Conservation (phyloP, 176 grass and related monocot genomes). For the Tuctoria greenei region DNA sequence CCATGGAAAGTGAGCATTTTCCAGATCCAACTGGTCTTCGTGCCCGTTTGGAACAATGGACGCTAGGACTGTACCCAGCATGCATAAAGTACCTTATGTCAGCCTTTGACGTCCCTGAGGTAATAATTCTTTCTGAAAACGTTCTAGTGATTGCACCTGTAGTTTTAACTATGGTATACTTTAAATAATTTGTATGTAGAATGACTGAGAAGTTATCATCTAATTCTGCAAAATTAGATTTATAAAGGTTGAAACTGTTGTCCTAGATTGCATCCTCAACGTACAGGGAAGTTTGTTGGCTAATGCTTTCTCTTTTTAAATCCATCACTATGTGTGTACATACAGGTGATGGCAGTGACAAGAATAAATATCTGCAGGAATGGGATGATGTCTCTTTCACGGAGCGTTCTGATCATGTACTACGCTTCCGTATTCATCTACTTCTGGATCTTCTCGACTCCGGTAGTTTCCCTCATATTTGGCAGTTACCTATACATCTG, state of each 20-base stretch:
- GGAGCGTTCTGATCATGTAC: constrained; percentile 66
- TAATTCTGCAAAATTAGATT: constrained; percentile 2
- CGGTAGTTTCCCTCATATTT: constrained; percentile 89
- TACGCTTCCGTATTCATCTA: constrained; percentile 92
- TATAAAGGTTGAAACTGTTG: constrained; percentile 17
- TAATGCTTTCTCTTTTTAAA: not conserved
- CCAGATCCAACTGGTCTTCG: constrained; percentile 88
- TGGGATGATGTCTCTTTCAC: constrained; percentile 59
- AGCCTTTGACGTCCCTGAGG: constrained; percentile 92
- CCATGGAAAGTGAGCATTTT: constrained; percentile 97
- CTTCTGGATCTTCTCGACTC: constrained; percentile 96
- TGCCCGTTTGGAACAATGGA: constrained; percentile 91
- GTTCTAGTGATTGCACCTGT: not conserved
- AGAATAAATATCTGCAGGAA: constrained; percentile 81
- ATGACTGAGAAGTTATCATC: not conserved
- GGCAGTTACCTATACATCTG: constrained; percentile 94
- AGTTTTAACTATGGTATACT: not conserved
- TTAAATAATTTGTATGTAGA: not conserved
- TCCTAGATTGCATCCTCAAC: not conserved
- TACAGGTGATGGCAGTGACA: constrained; percentile 72
- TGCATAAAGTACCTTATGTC: constrained; percentile 99
- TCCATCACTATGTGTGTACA: not conserved
- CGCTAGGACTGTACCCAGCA: constrained; percentile 86
- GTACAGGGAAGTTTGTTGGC: not conserved
- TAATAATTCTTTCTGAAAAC: constrained; percentile 30